A percentile compares a stretch with the other conserved stretches of the same genome.
phyloP scores from a whole-genome alignment of 176 grass and related monocot genomes.

The Triticum urartu region DNA sequence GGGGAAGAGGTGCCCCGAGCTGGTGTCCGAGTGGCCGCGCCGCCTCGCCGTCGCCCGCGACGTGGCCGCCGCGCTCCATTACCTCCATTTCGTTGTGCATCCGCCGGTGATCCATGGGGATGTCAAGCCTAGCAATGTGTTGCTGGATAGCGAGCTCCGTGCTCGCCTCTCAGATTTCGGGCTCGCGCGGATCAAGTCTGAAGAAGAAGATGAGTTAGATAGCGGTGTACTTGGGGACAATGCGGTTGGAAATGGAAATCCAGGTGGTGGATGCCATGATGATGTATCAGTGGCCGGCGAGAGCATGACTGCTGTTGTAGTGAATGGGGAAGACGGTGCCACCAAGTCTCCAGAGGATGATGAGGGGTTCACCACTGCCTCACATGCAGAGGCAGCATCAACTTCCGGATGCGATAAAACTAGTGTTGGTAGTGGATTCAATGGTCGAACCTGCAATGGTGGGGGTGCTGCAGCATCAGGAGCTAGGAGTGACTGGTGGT shows the following conservation, averaged over 20 bases:
- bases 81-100: constrained; percentile 69
- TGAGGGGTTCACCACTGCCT: constrained; percentile 35
- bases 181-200: constrained; percentile 61
- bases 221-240: constrained; percentile 26
- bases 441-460: constrained; percentile 48
- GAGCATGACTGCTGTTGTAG: constrained; percentile 24
- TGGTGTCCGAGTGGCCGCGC: constrained; percentile 60
- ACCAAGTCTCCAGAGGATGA: constrained; percentile 62
- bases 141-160: constrained; percentile 66
- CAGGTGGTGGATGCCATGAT: constrained; percentile 53
- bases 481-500: constrained; percentile 82
- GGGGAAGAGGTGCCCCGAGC: constrained; percentile 60
- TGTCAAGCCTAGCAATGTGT: constrained; percentile 93
- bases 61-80: constrained; percentile 74
- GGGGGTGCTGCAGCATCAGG: constrained; percentile 47
- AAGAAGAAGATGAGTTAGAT: constrained; percentile 46
- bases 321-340: constrained; percentile 52
- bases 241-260: constrained; percentile 28
- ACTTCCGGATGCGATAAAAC: constrained; percentile 59
- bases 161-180: constrained; percentile 91
- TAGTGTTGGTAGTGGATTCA: constrained; percentile 50
- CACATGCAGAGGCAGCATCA: constrained; percentile 56
- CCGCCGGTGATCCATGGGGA: constrained; percentile 92
- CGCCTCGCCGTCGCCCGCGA: constrained; percentile 72
- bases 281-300: constrained; percentile 50